These are phyloP conservation scores for Oldenlandia corymbosa DNA, from an alignment of 257 asterid genomes.

Conservation along the genomic window DNA sequence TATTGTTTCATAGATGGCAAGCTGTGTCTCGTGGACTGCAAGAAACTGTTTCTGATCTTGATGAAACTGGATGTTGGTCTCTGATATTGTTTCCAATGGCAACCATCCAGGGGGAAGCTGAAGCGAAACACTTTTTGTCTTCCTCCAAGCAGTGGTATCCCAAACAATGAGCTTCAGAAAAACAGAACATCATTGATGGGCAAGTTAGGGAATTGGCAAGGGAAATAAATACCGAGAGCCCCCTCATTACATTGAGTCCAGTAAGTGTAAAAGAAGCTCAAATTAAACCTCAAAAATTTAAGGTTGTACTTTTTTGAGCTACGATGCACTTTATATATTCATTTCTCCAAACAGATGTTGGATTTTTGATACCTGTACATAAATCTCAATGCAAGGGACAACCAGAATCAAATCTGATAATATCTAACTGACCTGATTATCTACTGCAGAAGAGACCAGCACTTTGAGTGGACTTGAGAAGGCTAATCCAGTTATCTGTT, in stretches of 20 bases:
- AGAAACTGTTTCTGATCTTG: conserved; percentile 56
- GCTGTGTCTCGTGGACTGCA: conserved; percentile 71
- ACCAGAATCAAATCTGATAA: not conserved
- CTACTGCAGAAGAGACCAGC: conserved; percentile 56
- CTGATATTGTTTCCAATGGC: conserved; percentile 42
- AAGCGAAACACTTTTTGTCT: conserved; percentile 39
- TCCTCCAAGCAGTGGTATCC: conserved; percentile 58
- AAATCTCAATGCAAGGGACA: not conserved
- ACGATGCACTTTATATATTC: too few species aligned
- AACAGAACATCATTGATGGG: not conserved
- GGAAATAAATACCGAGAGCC: too few species aligned
- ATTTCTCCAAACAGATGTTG: too few species aligned
- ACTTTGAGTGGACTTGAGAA: conserved; percentile 42
- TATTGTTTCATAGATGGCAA: conserved; percentile 55
- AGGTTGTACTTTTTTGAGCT: too few species aligned
- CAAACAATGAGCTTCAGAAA: conserved; percentile 50
- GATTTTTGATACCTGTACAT: not conserved
- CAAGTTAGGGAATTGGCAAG: not conserved
- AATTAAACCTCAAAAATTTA: too few species aligned
- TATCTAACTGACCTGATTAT: conserved; percentile 43
- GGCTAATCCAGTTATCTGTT: conserved; percentile 52
- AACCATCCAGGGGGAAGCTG: conserved; percentile 48
- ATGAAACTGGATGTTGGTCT: conserved; percentile 50
- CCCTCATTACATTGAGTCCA: too few species aligned
- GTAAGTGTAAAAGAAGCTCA: too few species aligned